Evolutionary conservation across 495 filamentous ascomycete species (phyloP), one percentile per base, ranked within the genome.

Genomic region (Astrothelium macrocarpum): DNA sequence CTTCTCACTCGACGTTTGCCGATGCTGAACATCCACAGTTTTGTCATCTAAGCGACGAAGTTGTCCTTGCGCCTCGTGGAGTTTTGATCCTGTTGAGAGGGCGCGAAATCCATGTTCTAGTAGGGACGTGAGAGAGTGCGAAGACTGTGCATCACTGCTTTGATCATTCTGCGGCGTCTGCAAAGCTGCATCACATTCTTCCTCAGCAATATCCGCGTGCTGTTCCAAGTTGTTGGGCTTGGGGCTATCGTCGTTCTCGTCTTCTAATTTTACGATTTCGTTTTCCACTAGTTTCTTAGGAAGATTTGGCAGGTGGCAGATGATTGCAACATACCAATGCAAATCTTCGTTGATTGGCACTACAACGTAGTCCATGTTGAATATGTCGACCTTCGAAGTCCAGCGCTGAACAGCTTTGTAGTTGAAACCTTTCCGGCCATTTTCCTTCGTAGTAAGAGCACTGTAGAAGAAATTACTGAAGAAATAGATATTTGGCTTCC

Each of bases 241-340:
- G 10, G 49, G 0, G 16, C 16, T 56, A 11, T 9, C 16, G 2
- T 12, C 26, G 4, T 34, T 53, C 25, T n/a, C 23, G 28, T 61
- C 58, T 10, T 64, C 71, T 66, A 60, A 63, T 60, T 61, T 61
- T 42, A 46, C 58, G 32, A 72, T 62, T 9, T 56, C 49, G 9
- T 12, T 16, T 12, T 3, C 23, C 5, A 5, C n/a, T 31, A 36
- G 3, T 60, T 4, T 60, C n/a, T 36, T 60, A 10, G 14, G 28
- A 3, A 43, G n/a, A 36, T 81, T 76, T 64, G 86, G 78, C 2
- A 93, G 80, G 70, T 97, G 96, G 83, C 90, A 96, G 34, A 97
- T 96, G 62, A 98, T 91, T 14, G 91, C 94, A 69, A 97, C 76
- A 75, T 94, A 97, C 94, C 94, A 98, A 72, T 98, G 94, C 23